Evolutionary conservation across 2,329 filamentous ascomycete genomes (phyloP).

Genomic region (Exophiala xenobiotica): DNA sequence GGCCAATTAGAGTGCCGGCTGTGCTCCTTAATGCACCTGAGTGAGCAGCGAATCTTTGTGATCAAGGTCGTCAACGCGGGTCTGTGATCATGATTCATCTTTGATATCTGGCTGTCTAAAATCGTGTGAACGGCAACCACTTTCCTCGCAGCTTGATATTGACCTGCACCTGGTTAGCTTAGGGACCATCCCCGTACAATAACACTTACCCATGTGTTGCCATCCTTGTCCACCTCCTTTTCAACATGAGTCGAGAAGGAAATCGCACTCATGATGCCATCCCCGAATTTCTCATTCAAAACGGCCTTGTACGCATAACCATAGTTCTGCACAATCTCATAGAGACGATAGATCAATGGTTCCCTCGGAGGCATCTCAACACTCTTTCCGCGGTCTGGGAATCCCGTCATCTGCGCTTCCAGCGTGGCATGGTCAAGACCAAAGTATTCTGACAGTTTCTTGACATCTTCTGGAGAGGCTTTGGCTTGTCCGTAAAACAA

Average conservation of each 20-base stretch:
- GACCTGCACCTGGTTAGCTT: conserved; percentile 42
- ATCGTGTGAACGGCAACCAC: conserved; percentile 60
- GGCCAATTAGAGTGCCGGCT: too few species aligned
- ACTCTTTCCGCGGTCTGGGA: conserved; percentile 75
- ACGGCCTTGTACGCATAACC: conserved; percentile 95
- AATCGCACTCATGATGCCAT: conserved; percentile 97
- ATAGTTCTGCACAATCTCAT: conserved; percentile 95
- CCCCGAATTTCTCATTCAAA: conserved; percentile 90
- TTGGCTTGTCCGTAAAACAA: conserved; percentile 87
- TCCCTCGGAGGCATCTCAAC: conserved; percentile 83
- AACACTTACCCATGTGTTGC: conserved; percentile 62
- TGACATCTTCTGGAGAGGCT: conserved; percentile 67
- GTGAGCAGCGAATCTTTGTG: too few species aligned
- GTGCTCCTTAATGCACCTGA: too few species aligned
- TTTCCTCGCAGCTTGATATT: conserved; percentile 81
- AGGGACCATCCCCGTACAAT: neutral
- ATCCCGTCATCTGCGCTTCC: conserved; percentile 64
- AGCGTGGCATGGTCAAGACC: conserved; percentile 59
- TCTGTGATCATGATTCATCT: too few species aligned
- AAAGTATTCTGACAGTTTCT: conserved; percentile 66
- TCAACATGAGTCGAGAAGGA: conserved; percentile 87
- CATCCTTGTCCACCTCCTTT: conserved; percentile 85
- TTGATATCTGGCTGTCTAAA: conserved; percentile 32
- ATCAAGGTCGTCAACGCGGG: too few species aligned
- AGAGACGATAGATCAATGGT: conserved; percentile 84